Percentiles rank a stretch among this genome's conserved stretches.
These are phyloP conservation scores for Pachysandra terminalis DNA, from an alignment of 164 flowering plant genomes.

Conservation along the genomic window DNA sequence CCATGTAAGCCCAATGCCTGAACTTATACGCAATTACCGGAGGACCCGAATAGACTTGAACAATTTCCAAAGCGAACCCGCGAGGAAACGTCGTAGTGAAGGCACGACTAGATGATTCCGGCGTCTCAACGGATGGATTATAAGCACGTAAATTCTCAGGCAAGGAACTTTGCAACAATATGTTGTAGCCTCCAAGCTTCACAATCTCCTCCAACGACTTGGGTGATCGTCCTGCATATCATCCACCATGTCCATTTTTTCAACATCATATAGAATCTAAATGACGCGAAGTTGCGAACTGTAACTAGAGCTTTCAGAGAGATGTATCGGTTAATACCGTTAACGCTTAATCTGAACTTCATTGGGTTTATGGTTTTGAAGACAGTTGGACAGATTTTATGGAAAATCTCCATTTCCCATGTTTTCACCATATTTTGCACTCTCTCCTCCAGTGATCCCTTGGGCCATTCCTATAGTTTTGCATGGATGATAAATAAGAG, in stretches of 20 bases:
- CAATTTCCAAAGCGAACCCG: constrained; percentile 64
- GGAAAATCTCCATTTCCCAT: constrained; percentile 84
- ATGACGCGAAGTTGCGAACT: neutral
- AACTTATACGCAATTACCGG: constrained; percentile 66
- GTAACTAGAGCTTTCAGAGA: neutral
- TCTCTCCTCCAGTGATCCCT: constrained; percentile 60
- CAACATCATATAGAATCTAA: no score
- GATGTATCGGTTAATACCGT: constrained; percentile 33
- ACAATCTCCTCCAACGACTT: constrained; percentile 23
- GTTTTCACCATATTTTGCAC: constrained; percentile 74
- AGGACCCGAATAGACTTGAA: constrained; percentile 66
- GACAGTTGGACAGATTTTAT: constrained; percentile 41
- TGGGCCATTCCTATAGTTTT: constrained; percentile 65
- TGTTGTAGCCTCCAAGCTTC: constrained; percentile 57
- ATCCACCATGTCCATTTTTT: neutral
- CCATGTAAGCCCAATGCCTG: constrained; percentile 85
- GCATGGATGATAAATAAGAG: neutral
- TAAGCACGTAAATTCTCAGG: constrained; percentile 40
- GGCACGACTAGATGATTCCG: constrained; percentile 20
- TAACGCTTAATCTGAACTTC: constrained; percentile 38
- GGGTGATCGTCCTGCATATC: constrained; percentile 40
- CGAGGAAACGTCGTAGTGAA: constrained; percentile 61
- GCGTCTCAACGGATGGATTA: constrained; percentile 33
- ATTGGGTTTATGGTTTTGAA: constrained; percentile 38
- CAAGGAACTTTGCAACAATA: constrained; percentile 47